Base-by-base conservation (phyloP, 2,329 filamentous ascomycete genomes). In the Xylariaceae sp. region DNA sequence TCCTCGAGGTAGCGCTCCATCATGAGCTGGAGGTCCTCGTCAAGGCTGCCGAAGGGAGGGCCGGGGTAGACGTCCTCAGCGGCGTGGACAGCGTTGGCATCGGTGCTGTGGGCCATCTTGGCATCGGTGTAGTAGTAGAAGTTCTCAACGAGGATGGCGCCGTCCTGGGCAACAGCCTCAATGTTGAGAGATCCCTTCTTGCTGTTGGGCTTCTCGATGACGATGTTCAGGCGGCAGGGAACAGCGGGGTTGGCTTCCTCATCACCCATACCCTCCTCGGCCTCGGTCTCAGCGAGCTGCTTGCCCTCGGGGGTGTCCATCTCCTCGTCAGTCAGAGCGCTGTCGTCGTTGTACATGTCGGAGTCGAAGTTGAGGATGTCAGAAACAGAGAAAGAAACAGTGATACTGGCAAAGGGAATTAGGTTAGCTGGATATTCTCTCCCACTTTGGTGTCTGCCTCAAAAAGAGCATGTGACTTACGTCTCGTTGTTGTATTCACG, bases 1-100 rank as follows among this genome's bases (percentile, higher is more conserved):
- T 97, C 94, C 76, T 96, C 92, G 64, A 99, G 84, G 79, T 93
- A 99, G 68, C 88, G 86, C 82, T 97, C 93, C 73, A 97, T 82
- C 68, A 96, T 82, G 56, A 91, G 82, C 81, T 97, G 93, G 50
- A 99, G 84, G 73, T 97, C 93, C 79, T 97, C 92, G 73, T 99
- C 94, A 60, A 99, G 86, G 80, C 90, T 96, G 77, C 86, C 88
- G 75, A 97, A 97, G 57, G 91, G 89, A 62, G 94, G 94, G 58
- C 94, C 94, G 48, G 90, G 88, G 79, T 97, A 99, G 67, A 92
- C 76, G 64, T 86, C 86, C 74, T 88, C 84, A 71, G 90, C 83
- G 68, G 84, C 79, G 82, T 91, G 92, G 66, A 89, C 85, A 72
- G 85, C 82, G 71, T 96, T 91, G 65, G 90, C 86, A 54, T 82